Conservation (phyloP, 2,329 filamentous ascomycete species). For the Myriosclerotinia scirpicola region DNA sequence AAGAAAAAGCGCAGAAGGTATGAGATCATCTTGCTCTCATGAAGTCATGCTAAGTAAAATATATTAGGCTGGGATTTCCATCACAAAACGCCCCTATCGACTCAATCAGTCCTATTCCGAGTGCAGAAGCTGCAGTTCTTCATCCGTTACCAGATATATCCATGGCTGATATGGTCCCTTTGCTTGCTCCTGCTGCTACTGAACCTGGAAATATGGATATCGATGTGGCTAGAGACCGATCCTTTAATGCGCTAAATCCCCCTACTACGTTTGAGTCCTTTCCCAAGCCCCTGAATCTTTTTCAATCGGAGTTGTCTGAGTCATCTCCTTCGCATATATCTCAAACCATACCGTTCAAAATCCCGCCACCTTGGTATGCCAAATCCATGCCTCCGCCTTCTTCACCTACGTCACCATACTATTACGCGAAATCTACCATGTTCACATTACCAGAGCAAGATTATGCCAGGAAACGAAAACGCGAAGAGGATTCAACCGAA, state of each 20-base stretch:
- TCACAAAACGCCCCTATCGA: neutral
- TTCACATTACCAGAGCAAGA: slow-evolving; percentile 1
- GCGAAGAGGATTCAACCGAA: neutral
- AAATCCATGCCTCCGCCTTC: slow-evolving; percentile 7
- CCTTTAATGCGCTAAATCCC: neutral
- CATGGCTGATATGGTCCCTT: no score
- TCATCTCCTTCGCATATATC: neutral
- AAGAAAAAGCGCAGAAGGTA: slow-evolving; percentile 43
- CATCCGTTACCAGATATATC: neutral
- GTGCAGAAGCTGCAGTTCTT: neutral
- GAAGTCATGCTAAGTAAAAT: slow-evolving; percentile 4
- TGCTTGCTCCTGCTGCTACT: neutral
- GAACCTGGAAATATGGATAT: neutral
- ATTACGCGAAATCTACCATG: neutral
- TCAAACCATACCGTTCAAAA: slow-evolving; percentile 18
- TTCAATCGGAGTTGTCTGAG: neutral
- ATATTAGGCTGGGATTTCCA: neutral
- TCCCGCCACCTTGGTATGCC: neutral
- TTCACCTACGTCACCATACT: neutral
- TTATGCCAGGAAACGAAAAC: slow-evolving; percentile 11
- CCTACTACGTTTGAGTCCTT: neutral
- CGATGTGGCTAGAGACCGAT: neutral
- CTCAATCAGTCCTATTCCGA: neutral
- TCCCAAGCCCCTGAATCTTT: neutral
- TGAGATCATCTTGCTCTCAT: slow-evolving; percentile 15